Conservation (phyloP, 2,329 filamentous ascomycete species). For the Curvularia hawaiiensis region DNA sequence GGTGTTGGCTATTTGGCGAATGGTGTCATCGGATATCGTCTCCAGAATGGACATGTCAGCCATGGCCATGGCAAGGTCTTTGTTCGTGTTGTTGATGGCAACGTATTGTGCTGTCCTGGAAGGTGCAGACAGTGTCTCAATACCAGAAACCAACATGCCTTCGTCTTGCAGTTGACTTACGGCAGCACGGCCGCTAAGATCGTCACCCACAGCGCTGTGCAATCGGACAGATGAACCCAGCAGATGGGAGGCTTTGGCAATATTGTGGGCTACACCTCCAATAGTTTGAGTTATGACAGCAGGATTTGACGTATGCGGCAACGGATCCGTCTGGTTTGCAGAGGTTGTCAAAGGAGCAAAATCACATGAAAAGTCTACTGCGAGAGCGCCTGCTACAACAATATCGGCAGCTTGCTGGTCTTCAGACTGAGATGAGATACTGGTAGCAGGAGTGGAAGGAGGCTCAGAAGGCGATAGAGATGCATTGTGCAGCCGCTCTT, state of each 20-base stretch:
- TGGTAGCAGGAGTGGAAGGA: slow-evolving; percentile 17
- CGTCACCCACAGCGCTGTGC: slow-evolving; percentile 81
- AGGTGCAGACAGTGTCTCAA: slow-evolving; percentile 54
- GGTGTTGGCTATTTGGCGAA: slow-evolving; percentile 20
- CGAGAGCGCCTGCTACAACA: slow-evolving; percentile 89
- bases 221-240: slow-evolving; percentile 70
- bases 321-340: slow-evolving; percentile 50
- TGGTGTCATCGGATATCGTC: slow-evolving; percentile 40
- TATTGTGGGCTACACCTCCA: slow-evolving; percentile 91
- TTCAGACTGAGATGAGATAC: slow-evolving; percentile 6
- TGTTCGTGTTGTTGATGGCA: slow-evolving; percentile 81
- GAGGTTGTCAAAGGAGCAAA: slow-evolving; percentile 59
- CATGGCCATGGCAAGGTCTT: slow-evolving; percentile 89
- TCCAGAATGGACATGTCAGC: slow-evolving; percentile 90
- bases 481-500: slow-evolving; percentile 21
- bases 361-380: slow-evolving; percentile 86
- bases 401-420: slow-evolving; percentile 57
- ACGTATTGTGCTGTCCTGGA: slow-evolving; percentile 88
- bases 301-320: slow-evolving; percentile 83
- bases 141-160: slow-evolving; percentile 67
- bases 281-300: slow-evolving; percentile 80
- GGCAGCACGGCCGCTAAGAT: slow-evolving; percentile 76
- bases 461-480: slow-evolving; percentile 18
- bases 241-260: slow-evolving; percentile 80
- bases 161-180: slow-evolving; percentile 67